These are phyloP conservation scores for Cucurbita argyrosperma DNA, from an alignment of 306 rosid species.

Conservation along the genomic window DNA sequence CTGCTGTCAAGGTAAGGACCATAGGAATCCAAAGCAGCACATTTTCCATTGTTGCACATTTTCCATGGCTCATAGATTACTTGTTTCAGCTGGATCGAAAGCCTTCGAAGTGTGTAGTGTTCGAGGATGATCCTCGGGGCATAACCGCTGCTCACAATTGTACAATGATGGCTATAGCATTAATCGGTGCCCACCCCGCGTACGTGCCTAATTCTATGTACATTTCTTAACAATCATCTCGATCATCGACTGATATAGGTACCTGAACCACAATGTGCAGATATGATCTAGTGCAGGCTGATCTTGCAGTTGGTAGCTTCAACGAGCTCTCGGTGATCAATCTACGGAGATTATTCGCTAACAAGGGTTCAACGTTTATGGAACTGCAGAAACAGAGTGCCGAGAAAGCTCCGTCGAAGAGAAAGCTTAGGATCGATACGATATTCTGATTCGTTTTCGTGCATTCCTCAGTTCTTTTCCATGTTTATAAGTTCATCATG, in stretches of 20 bases:
- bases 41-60: background rate
- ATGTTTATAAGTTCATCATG: conserved; percentile 14
- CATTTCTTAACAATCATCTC: background rate
- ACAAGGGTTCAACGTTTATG: conserved; percentile 83
- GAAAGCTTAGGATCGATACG: conserved; percentile 78
- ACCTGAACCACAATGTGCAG: conserved; percentile 22
- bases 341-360: conserved; percentile 82
- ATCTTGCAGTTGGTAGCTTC: conserved; percentile 85
- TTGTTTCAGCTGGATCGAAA: conserved; percentile 69
- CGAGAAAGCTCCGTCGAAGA: conserved; percentile 66
- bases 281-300: conserved; percentile 88
- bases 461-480: conserved; percentile 20
- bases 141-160: conserved; percentile 97
- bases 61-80: background rate
- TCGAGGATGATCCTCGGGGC: conserved; percentile 95
- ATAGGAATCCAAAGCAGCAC: background rate
- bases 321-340: conserved; percentile 91
- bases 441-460: conserved; percentile 32
- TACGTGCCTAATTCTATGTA: conserved; percentile 17
- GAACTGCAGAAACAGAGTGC: conserved; percentile 66
- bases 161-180: conserved; percentile 93
- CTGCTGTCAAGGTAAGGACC: conserved; percentile 69
- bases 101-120: conserved; percentile 93
- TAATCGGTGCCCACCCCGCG: conserved; percentile 88
- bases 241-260: background rate